Percentiles rank a stretch among this genome's conserved stretches.
Conservation (phyloP, 78 protist genomes). For the Dictyostelium purpureum region DNA sequence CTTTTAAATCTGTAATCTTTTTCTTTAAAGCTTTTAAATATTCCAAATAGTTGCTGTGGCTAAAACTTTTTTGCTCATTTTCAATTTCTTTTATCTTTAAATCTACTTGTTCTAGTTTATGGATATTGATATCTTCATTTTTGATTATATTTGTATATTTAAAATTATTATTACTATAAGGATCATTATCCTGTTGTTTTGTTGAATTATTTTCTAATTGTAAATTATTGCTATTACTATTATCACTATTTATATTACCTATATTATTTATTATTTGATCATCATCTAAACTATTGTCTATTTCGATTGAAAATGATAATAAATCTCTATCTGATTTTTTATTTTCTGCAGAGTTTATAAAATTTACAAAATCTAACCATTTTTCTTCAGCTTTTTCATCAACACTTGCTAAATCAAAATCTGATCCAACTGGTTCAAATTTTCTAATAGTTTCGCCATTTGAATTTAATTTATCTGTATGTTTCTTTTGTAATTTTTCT, state of each 20-base stretch:
- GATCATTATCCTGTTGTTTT: not conserved
- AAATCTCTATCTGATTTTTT: not conserved
- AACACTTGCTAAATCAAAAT: not conserved
- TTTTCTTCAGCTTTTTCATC: not conserved
- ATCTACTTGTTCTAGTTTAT: not conserved
- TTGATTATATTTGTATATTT: not conserved
- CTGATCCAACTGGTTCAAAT: too few relatives aligned
- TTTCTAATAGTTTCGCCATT: not conserved
- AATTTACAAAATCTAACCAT: not conserved
- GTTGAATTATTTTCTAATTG: not conserved
- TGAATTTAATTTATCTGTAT: not conserved
- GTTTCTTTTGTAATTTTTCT: not conserved
- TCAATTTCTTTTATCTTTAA: not conserved
- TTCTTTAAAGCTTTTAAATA: not conserved
- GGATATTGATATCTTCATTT: not conserved
- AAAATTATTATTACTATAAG: not conserved
- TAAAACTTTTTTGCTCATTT: not conserved
- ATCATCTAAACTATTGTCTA: conserved; percentile 4
- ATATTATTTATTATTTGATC: not conserved
- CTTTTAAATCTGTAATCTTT: not conserved
- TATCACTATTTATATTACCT: not conserved
- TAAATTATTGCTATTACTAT: not conserved
- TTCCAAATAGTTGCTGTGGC: not conserved
- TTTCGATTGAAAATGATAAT: not conserved
- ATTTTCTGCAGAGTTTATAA: not conserved